Conservation (phyloP, 1,284 basidiomycete species). For the Veloboletus limbatus region DNA sequence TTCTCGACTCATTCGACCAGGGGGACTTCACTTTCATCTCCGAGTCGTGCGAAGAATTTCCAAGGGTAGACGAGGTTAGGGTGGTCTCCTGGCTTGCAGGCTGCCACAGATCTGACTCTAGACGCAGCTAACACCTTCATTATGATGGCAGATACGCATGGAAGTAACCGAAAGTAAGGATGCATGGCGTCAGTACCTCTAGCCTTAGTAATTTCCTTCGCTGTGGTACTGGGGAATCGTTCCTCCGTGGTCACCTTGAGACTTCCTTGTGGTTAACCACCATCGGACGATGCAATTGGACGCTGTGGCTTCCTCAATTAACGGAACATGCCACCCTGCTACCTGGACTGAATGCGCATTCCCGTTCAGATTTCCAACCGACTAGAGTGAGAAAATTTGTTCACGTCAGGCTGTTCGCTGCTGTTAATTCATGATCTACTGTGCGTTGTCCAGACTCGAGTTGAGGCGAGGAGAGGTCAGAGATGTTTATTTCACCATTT, state of each 20-base stretch:
- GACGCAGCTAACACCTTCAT: constrained; percentile 18
- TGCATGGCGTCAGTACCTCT: constrained; percentile 13
- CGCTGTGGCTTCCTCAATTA: constrained; percentile 18
- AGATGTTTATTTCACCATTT: constrained; percentile 24
- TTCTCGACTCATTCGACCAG: constrained; percentile 3
- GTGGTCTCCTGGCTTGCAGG: constrained; percentile 16
- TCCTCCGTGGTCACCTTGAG: constrained; percentile 27
- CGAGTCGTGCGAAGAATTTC: constrained; percentile 21
- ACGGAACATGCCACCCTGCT: constrained; percentile 17
- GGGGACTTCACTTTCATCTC: constrained; percentile 27
- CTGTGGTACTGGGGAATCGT: constrained; percentile 3
- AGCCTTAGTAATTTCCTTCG: constrained; percentile 14
- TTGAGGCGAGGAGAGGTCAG: constrained; percentile 16
- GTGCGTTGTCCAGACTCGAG: constrained; percentile 4
- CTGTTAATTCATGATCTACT: constrained; percentile 21
- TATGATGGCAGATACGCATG: constrained; percentile 14
- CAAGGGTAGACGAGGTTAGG: constrained; percentile 15
- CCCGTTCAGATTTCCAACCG: constrained; percentile 18
- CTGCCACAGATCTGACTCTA: constrained; percentile 20
- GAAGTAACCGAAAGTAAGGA: constrained; percentile 14
- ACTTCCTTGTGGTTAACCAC: constrained; percentile 22
- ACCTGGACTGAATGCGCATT: constrained; percentile 4
- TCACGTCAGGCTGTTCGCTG: constrained; percentile 10
- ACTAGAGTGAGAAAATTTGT: constrained; percentile 17
- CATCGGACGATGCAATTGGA: constrained; percentile 6